These are phyloP conservation scores for Leccinum insigne DNA, from an alignment of 1,284 basidiomycete genomes.

Conservation along the genomic window DNA sequence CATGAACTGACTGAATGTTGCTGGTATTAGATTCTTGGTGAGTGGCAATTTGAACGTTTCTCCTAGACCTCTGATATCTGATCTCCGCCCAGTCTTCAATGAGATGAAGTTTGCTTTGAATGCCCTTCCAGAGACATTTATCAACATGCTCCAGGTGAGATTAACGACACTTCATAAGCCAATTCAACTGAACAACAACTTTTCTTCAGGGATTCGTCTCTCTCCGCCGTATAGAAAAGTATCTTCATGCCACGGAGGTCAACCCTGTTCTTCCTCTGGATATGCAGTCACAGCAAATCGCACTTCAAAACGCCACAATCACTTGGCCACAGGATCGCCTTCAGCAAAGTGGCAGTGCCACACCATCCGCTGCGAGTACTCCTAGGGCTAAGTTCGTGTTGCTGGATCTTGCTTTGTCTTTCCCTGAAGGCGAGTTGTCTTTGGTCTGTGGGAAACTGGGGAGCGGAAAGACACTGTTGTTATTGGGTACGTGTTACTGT, in stretches of 20 bases:
- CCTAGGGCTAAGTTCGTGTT: constrained; percentile 81
- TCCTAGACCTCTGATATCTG: neutral
- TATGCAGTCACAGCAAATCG: constrained; percentile 59
- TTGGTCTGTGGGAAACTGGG: constrained; percentile 84
- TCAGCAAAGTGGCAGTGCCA: constrained; percentile 41
- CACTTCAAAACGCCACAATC: constrained; percentile 81
- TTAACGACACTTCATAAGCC: neutral
- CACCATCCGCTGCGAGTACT: constrained; percentile 65
- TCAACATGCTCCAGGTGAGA: constrained; percentile 77
- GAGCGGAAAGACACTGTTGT: constrained; percentile 81
- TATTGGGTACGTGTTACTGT: constrained; percentile 51
- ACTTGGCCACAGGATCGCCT: constrained; percentile 85
- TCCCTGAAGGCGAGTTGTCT: constrained; percentile 77
- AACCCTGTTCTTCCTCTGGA: constrained; percentile 55
- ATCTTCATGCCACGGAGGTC: constrained; percentile 75
- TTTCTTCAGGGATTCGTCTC: constrained; percentile 73
- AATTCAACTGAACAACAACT: constrained; percentile 1
- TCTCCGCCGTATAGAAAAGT: constrained; percentile 89
- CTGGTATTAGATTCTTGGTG: constrained; percentile 48
- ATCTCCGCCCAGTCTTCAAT: constrained; percentile 62
- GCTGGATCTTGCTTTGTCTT: constrained; percentile 76
- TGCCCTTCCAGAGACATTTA: constrained; percentile 87
- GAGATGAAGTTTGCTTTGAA: constrained; percentile 87
- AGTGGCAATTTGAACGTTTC: constrained; percentile 8
- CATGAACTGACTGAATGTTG: constrained; percentile 1